Evolutionary conservation across 2,329 filamentous ascomycete genomes (phyloP), one percentile per base, ranked within the genome.

Genomic region (Epichloe sp.): DNA sequence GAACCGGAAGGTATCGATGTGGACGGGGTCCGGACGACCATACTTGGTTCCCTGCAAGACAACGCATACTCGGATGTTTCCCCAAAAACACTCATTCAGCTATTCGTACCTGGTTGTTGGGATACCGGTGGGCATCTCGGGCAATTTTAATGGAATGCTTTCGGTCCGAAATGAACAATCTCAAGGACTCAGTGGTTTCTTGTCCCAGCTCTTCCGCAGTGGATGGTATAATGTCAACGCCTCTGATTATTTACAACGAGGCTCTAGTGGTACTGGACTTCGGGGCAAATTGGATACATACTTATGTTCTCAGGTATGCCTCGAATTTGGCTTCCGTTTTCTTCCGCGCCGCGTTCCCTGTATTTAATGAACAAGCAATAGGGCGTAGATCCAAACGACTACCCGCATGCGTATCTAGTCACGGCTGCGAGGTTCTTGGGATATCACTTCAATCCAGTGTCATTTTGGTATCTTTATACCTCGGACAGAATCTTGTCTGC

Each of bases 391-490:
- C 76, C 78, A 47, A 61, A 71, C 2, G 68, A 73, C 44, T 89
- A 85, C 66, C 78, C 81, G 11, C 73, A 82, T 58, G 83, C 80
- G 0, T 88, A 88, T 58, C 70, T 90, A 4, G 71, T 87, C 21
- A 89, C 86, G 2, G 82, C 83, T 3, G 78, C 85, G 5, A 75
- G 75, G 34, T 83, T 88, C 54, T 63, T 86, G 5, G 81, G 82
- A 3, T 86, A 85, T 60, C 77, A 79, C 21, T 88, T 86, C 66
- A 89, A 88, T 58, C 84, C 84, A 0, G 82, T 85, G 3, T 88
- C 84, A 0, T 86, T 89, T 59, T 90, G 85, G 83, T 88, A 88
- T 57, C 73, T 90, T 2, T 89, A 90, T 62, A 76, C 80, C 12
- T 57, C 65, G 0, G 65, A 77, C 8, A 75, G 75, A 52, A 65